Evolutionary conservation across 495 filamentous ascomycete species (phyloP).

Genomic region (Aspergillus bridgeri): DNA sequence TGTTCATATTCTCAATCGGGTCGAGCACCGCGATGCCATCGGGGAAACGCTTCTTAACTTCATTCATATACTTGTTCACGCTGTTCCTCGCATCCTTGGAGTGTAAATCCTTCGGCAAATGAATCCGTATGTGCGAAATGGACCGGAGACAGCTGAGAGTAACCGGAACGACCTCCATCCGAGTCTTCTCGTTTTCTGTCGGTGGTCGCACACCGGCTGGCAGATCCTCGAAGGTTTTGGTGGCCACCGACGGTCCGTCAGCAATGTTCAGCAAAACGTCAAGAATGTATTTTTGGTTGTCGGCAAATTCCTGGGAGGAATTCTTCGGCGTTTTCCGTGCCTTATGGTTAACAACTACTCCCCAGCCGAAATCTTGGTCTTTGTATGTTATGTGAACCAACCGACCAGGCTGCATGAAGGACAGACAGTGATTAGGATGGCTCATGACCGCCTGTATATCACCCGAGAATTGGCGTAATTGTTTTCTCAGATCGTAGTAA

Average conservation of each 20-base stretch:
- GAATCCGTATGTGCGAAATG: constrained; percentile 73
- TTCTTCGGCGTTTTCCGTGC: constrained; percentile 57
- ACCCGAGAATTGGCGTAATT: constrained; percentile 73
- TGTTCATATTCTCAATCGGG: constrained; percentile 92
- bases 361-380: constrained; percentile 88
- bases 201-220: constrained; percentile 62
- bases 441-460: constrained; percentile 87
- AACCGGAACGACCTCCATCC: constrained; percentile 83
- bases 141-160: constrained; percentile 77
- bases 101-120: constrained; percentile 71
- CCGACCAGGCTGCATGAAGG: constrained; percentile 77
- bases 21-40: constrained; percentile 87
- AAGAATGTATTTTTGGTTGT: constrained; percentile 72
- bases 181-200: constrained; percentile 58
- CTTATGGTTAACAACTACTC: constrained; percentile 70
- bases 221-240: constrained; percentile 56
- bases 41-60: constrained; percentile 81
- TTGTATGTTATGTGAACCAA: constrained; percentile 78
- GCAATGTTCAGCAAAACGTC: constrained; percentile 79
- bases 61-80: constrained; percentile 65
- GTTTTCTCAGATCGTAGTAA: constrained; percentile 82
- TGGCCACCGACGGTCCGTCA: constrained; percentile 52
- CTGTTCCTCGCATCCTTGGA: constrained; percentile 57
- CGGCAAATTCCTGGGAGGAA: constrained; percentile 58
- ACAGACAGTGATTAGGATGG: constrained; percentile 77